A percentile compares a stretch with the other conserved stretches of the same genome.
These are phyloP conservation scores for Penicillium sp. DNA, from an alignment of 2,329 filamentous ascomycete species.

Conservation along the genomic window DNA sequence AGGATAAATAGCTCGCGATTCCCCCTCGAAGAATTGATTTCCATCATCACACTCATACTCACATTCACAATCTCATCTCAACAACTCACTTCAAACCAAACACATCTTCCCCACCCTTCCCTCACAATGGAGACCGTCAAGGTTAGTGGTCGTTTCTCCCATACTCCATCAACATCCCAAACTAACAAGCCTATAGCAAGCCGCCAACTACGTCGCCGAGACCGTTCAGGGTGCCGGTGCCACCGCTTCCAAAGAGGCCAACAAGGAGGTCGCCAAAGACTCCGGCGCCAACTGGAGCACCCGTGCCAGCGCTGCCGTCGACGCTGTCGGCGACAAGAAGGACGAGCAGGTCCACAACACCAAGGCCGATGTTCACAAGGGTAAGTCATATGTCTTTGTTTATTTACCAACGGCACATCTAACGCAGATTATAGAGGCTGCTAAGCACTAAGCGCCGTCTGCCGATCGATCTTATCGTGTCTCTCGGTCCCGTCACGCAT, in stretches of 20 bases:
- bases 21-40: not conserved
- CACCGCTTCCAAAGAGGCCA: slow-evolving; percentile 64
- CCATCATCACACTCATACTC: not conserved
- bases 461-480: not conserved
- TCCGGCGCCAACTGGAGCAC: slow-evolving; percentile 52
- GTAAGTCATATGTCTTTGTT: slow-evolving; percentile 5
- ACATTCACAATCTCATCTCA: not conserved
- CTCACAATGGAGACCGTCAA: slow-evolving; percentile 23
- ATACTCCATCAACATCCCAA: not conserved
- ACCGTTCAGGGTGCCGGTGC: slow-evolving; percentile 57
- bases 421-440: slow-evolving; percentile 7
- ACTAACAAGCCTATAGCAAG: slow-evolving; percentile 43
- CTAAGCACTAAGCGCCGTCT: slow-evolving; percentile 16
- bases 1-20: slow-evolving; percentile 1
- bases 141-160: slow-evolving; percentile 2
- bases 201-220: slow-evolving; percentile 68
- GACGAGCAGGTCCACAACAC: slow-evolving; percentile 53
- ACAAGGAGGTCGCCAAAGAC: slow-evolving; percentile 68
- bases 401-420: not conserved
- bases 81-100: not conserved
- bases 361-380: slow-evolving; percentile 27
- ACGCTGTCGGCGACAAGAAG: slow-evolving; percentile 53
- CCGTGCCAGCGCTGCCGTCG: slow-evolving; percentile 55
- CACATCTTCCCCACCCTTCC: not conserved
- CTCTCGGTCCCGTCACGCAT: not conserved